Conservation (phyloP, 2,329 filamentous ascomycete genomes). For the Calonectria pseudoturangicola region DNA sequence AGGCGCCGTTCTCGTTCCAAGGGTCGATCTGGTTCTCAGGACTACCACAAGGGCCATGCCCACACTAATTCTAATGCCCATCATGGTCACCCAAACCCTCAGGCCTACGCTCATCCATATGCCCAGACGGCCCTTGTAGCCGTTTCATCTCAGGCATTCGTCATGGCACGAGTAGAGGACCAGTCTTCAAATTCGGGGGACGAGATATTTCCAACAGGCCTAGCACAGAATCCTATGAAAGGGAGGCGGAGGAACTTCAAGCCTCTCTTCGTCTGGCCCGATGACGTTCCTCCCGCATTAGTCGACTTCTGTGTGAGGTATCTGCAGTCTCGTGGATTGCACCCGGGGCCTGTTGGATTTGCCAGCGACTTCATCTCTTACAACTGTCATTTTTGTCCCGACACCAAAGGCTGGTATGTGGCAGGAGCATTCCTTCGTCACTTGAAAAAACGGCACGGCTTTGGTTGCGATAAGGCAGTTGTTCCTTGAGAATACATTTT, state of each 20-base stretch:
- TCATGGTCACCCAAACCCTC: not conserved
- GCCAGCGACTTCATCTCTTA: slow-evolving; percentile 16
- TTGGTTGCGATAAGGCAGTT: slow-evolving; percentile 1
- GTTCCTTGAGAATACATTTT: not conserved
- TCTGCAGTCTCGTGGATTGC: slow-evolving; percentile 11
- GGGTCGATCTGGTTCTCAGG: not conserved
- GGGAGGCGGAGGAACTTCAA: slow-evolving; percentile 13
- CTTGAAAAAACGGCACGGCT: slow-evolving; percentile 6
- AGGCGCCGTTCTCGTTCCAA: not conserved
- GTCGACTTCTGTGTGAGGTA: slow-evolving; percentile 8
- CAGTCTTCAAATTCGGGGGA: not conserved
- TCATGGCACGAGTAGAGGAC: not conserved
- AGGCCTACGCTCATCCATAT: not conserved
- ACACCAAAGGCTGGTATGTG: slow-evolving; percentile 15
- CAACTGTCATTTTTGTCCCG: slow-evolving; percentile 18
- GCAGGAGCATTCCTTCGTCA: slow-evolving; percentile 12
- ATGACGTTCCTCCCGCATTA: slow-evolving; percentile 7
- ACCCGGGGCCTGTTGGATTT: slow-evolving; percentile 10
- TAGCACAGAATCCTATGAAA: slow-evolving; percentile 18
- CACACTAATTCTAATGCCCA: not conserved
- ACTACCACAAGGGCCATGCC: not conserved
- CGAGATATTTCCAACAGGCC: slow-evolving; percentile 12
- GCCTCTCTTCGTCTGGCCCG: slow-evolving; percentile 12
- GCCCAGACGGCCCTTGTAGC: not conserved
- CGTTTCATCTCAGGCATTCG: not conserved